Percentiles rank a stretch among this genome's conserved stretches.
phyloP scores from a whole-genome alignment of 345 rosid species.

The Nephelium lappaceum region DNA sequence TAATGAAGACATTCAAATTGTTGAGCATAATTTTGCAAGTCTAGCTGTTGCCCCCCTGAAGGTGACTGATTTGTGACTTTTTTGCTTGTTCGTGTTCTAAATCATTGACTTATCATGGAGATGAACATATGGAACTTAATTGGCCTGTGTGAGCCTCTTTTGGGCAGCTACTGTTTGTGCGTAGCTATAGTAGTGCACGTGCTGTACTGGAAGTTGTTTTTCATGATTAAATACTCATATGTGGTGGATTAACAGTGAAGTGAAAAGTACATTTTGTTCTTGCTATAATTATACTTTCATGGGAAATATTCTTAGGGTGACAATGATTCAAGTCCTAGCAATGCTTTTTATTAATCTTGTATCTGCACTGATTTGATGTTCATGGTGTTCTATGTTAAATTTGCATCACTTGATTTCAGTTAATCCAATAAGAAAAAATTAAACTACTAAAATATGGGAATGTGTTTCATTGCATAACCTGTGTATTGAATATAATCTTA shows the following conservation, averaged over 20 bases:
- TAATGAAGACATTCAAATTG: not conserved
- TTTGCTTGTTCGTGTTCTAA: not conserved
- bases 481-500: too few relatives aligned
- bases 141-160: not conserved
- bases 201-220: not conserved
- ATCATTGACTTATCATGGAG: not conserved
- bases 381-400: too few relatives aligned
- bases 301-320: not conserved
- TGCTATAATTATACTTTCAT: not conserved
- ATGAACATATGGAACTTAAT: not conserved
- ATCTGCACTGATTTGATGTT: too few relatives aligned
- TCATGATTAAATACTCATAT: too few relatives aligned
- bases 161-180: not conserved
- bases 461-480: too few relatives aligned
- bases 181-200: not conserved
- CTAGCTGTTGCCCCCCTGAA: not conserved
- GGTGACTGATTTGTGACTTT: not conserved
- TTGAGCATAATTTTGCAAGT: not conserved
- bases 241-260: not conserved
- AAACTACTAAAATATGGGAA: too few relatives aligned
- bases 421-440: too few relatives aligned
- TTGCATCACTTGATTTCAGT: too few relatives aligned
- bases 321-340: not conserved
- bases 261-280: not conserved
- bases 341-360: too few relatives aligned